Percentiles rank a stretch among this genome's conserved stretches.
These are phyloP conservation scores for Alternaria hordeiaustralica DNA, from an alignment of 2,329 filamentous ascomycete species.

Conservation along the genomic window DNA sequence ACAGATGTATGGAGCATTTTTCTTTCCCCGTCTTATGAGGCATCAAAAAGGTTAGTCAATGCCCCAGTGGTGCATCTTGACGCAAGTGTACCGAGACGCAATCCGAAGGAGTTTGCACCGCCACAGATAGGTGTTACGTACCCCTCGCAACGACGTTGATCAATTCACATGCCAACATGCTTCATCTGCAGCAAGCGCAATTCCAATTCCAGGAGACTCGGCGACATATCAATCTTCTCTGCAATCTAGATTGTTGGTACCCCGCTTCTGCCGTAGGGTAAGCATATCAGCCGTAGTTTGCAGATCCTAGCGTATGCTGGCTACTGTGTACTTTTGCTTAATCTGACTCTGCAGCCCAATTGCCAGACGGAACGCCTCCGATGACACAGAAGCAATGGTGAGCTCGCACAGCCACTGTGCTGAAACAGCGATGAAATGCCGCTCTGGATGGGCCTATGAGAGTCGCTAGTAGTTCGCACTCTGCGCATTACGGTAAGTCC, in stretches of 20 bases:
- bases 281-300: conserved; percentile 7
- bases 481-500: neutral
- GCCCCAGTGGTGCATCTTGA: neutral
- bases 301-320: conserved; percentile 8
- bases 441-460: conserved; percentile 3
- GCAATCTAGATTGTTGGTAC: conserved; percentile 6
- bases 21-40: neutral
- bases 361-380: conserved; percentile 13
- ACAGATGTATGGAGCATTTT: neutral
- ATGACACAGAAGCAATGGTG: neutral
- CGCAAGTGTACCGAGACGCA: conserved; percentile 9
- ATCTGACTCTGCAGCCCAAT: neutral
- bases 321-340: neutral
- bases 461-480: neutral
- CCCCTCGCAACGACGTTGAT: neutral
- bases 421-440: neutral
- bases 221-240: neutral
- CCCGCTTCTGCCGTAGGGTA: conserved; percentile 5
- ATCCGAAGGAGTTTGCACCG: conserved; percentile 2
- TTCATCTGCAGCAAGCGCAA: neutral
- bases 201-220: neutral
- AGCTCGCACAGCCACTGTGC: neutral
- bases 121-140: conserved; percentile 9
- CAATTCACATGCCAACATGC: conserved; percentile 6
- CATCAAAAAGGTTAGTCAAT: conserved; percentile 1